These are phyloP conservation scores for Amphichorda felina DNA, from an alignment of 2,329 filamentous ascomycete genomes.

Conservation along the genomic window DNA sequence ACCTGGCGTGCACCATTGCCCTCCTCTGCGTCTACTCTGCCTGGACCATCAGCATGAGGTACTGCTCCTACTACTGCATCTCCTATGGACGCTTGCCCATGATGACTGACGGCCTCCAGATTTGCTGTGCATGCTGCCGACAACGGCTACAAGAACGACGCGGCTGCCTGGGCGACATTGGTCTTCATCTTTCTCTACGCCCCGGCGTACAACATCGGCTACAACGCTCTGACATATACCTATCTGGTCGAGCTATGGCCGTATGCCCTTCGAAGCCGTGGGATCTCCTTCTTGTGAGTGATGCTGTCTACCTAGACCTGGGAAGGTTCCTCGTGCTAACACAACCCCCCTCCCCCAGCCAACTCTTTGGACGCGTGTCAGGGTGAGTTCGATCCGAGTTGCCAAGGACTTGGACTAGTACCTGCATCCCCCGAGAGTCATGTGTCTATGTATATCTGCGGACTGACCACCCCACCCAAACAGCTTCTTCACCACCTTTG, in stretches of 20 bases:
- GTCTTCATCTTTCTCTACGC: constrained; percentile 51
- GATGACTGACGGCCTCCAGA: too few relatives aligned
- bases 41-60: constrained; percentile 35
- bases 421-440: too few relatives aligned
- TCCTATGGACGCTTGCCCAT: too few relatives aligned
- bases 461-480: background rate
- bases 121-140: constrained; percentile 9
- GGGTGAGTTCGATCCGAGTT: constrained; percentile 1
- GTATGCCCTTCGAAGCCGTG: constrained; percentile 39
- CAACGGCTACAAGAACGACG: constrained; percentile 13
- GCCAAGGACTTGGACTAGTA: too few relatives aligned
- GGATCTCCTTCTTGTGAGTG: constrained; percentile 38
- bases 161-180: constrained; percentile 26
- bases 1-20: constrained; percentile 30
- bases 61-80: too few relatives aligned
- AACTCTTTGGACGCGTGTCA: constrained; percentile 24
- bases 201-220: constrained; percentile 50
- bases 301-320: too few relatives aligned
- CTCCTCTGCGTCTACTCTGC: constrained; percentile 36
- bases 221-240: constrained; percentile 53
- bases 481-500: constrained; percentile 10
- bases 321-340: too few relatives aligned
- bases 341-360: too few relatives aligned
- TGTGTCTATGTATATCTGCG: too few relatives aligned
- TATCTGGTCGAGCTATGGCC: constrained; percentile 47